phyloP scores from a whole-genome alignment of 176 grass and related monocot species.

The Zoysia japonica region DNA sequence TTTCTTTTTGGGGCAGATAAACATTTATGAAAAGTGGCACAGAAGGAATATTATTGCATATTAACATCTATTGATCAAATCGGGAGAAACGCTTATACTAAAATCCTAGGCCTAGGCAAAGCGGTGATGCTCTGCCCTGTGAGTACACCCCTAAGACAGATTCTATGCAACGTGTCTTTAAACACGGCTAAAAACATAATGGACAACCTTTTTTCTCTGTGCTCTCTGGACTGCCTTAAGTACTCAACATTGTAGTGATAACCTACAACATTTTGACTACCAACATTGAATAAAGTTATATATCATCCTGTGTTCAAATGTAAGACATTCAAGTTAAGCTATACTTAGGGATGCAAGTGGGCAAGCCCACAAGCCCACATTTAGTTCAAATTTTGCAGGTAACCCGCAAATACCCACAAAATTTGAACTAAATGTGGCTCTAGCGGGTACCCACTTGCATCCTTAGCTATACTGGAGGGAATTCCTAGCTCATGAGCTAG shows the following conservation, averaged over 20 bases:
- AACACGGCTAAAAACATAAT: no score
- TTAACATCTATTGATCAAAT: background rate
- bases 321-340: constrained; percentile 19
- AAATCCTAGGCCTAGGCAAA: background rate
- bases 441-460: no score
- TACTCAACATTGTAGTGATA: background rate
- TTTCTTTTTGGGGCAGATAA: background rate
- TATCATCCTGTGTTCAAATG: background rate
- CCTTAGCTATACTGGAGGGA: background rate
- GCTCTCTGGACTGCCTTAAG: background rate
- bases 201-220: no score
- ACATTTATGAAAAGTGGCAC: background rate
- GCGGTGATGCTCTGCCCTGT: background rate
- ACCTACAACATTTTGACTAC: background rate
- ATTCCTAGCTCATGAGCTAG: constrained; percentile 27
- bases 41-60: no score
- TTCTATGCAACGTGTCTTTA: background rate
- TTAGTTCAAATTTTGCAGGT: no score
- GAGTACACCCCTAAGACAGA: background rate
- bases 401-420: no score
- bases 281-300: background rate
- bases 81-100: background rate
- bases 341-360: no score
- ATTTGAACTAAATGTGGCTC: no score
- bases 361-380: no score